Evolutionary conservation across 2,329 filamentous ascomycete genomes (phyloP).

Genomic region (Plectosphaerella cucumerina): DNA sequence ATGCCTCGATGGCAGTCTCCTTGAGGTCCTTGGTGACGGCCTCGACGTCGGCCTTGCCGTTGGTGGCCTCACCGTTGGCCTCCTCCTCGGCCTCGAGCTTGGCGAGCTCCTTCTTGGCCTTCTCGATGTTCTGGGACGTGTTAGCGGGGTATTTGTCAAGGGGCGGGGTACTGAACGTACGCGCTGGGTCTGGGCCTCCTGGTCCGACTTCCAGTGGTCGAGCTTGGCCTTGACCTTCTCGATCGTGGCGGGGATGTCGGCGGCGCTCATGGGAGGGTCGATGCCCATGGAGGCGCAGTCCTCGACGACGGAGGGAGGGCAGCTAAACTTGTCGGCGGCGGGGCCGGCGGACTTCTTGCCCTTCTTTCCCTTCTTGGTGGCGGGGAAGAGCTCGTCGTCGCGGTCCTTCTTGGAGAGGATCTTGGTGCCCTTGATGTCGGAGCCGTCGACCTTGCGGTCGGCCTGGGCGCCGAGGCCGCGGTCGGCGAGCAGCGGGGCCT

Average conservation of each 20-base stretch:
- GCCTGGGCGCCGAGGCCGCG: conserved; percentile 75
- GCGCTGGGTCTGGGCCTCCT: conserved; percentile 83
- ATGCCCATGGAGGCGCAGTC: conserved; percentile 81
- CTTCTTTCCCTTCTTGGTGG: conserved; percentile 85
- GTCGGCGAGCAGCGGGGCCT: conserved; percentile 58
- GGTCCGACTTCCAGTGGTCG: conserved; percentile 84
- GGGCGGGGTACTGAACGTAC: conserved; percentile 51
- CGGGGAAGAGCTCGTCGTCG: conserved; percentile 80
- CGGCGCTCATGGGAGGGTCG: conserved; percentile 80
- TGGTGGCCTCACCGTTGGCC: conserved; percentile 39
- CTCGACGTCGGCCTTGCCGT: conserved; percentile 47
- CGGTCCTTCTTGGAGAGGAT: conserved; percentile 82
- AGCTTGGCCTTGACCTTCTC: conserved; percentile 95
- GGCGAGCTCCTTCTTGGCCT: conserved; percentile 94
- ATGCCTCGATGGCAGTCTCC: conserved; percentile 45
- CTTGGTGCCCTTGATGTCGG: conserved; percentile 79
- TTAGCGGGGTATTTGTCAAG: background rate
- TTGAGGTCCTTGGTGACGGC: conserved; percentile 48
- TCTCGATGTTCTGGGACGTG: conserved; percentile 76
- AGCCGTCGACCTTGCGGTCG: conserved; percentile 77
- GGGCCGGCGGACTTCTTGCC: conserved; percentile 64
- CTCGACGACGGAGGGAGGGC: conserved; percentile 88
- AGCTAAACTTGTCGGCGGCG: conserved; percentile 61
- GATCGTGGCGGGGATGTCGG: conserved; percentile 71
- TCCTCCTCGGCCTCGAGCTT: conserved; percentile 69